Evolutionary conservation across 1,284 basidiomycete genomes (phyloP).

Genomic region (Tilletia indica): DNA sequence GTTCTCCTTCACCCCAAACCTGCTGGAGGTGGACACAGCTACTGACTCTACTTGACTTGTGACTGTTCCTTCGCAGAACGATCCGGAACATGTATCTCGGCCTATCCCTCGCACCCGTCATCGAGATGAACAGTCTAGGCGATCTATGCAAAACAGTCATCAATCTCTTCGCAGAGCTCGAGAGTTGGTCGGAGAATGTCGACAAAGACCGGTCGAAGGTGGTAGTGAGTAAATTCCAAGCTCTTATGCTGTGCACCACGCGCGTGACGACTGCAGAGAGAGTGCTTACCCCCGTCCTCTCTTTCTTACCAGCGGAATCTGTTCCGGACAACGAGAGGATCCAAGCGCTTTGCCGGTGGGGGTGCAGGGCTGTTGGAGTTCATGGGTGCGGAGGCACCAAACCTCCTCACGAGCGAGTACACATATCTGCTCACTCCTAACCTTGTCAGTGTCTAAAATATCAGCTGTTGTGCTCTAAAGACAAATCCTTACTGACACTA

Average conservation of each 20-base stretch:
- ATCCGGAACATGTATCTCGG: slow-evolving; percentile 34
- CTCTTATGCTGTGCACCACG: too few relatives aligned
- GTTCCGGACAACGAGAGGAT: slow-evolving; percentile 10
- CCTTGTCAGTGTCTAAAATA: slow-evolving; percentile 50
- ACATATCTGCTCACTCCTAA: slow-evolving; percentile 74
- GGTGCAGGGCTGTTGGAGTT: slow-evolving; percentile 61
- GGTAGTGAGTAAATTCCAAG: neutral
- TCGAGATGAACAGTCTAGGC: slow-evolving; percentile 30
- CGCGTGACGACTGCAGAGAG: too few relatives aligned
- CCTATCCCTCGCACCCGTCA: slow-evolving; percentile 32
- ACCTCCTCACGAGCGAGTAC: slow-evolving; percentile 60
- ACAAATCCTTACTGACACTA: neutral
- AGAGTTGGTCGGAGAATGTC: slow-evolving; percentile 22
- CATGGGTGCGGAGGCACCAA: slow-evolving; percentile 7
- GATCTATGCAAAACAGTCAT: slow-evolving; percentile 36
- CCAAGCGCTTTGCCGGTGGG: slow-evolving; percentile 64
- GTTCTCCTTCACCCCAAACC: neutral
- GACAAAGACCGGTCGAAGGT: slow-evolving; percentile 32
- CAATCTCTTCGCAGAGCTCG: slow-evolving; percentile 38
- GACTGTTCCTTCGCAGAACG: slow-evolving; percentile 17
- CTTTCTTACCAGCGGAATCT: neutral
- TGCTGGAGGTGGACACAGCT: neutral
- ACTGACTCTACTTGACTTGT: too few relatives aligned
- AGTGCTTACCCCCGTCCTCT: neutral
- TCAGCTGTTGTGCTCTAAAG: neutral